Evolutionary conservation across 805 yeast species (phyloP).

Genomic region (Schwanniomyces occidentalis): DNA sequence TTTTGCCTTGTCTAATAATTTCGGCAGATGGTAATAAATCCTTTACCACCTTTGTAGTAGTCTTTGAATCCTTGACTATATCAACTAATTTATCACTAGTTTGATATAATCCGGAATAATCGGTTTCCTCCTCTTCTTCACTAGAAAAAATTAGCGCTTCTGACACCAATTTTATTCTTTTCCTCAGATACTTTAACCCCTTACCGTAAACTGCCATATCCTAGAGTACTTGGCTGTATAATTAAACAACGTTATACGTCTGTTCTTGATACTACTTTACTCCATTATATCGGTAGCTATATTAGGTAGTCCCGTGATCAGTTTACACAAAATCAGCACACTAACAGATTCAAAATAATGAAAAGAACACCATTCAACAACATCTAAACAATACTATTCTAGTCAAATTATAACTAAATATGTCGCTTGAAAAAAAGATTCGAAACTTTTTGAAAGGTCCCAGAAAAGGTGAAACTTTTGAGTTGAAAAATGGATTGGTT

Average conservation of each 20-base stretch:
- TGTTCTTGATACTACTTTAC: too few relatives aligned
- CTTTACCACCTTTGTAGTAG: neutral
- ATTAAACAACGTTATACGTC: too few relatives aligned
- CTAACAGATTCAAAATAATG: too few relatives aligned
- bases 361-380: too few relatives aligned
- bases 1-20: neutral
- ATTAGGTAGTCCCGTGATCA: too few relatives aligned
- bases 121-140: conserved; percentile 12
- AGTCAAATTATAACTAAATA: too few relatives aligned
- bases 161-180: neutral
- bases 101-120: neutral
- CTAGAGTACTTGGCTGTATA: too few relatives aligned
- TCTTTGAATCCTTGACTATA: neutral
- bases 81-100: neutral
- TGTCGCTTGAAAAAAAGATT: conserved; percentile 46
- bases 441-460: conserved; percentile 45
- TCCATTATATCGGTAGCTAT: too few relatives aligned
- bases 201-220: neutral
- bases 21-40: conserved; percentile 7
- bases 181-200: neutral
- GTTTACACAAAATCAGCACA: too few relatives aligned
- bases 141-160: conserved; percentile 13
- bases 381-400: too few relatives aligned
- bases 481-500: conserved; percentile 84
- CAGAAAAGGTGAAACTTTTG: conserved; percentile 77